phyloP scores from a whole-genome alignment of 345 rosid genomes.

The Lagerstroemia speciosa region DNA sequence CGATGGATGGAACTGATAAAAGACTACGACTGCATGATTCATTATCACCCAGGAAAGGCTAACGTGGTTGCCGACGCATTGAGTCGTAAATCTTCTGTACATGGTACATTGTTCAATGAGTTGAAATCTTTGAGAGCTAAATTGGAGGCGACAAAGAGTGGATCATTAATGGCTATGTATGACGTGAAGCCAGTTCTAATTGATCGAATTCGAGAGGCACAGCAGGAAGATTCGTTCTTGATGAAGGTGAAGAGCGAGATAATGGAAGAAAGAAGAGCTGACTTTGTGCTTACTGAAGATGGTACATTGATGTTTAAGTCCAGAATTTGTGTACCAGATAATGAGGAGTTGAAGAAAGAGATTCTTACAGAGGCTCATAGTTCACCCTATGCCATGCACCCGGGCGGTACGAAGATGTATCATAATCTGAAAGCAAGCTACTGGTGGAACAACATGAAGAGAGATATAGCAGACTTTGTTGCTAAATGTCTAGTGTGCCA shows the following conservation, averaged over 20 bases:
- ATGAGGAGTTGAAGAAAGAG: background rate
- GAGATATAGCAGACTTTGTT: background rate
- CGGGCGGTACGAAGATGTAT: constrained; percentile 3
- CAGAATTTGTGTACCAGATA: background rate
- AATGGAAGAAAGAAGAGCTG: background rate
- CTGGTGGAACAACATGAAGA: background rate
- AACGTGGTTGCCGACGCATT: background rate
- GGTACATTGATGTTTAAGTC: background rate
- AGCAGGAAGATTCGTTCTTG: background rate
- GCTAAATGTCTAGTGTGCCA: background rate
- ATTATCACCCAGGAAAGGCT: background rate
- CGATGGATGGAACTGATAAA: background rate
- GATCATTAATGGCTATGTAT: too few species aligned
- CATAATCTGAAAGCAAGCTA: background rate
- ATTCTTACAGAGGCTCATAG: too few species aligned
- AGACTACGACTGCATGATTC: background rate
- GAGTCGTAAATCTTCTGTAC: background rate
- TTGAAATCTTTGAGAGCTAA: too few species aligned
- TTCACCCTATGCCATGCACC: background rate
- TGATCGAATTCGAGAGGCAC: too few species aligned
- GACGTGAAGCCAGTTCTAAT: too few species aligned
- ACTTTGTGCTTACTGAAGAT: background rate
- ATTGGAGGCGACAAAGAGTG: too few species aligned
- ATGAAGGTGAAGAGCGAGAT: background rate
- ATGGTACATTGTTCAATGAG: background rate